These are phyloP conservation scores for Peribolospora baueri DNA, from an alignment of 768 basidiomycete species.

Conservation along the genomic window DNA sequence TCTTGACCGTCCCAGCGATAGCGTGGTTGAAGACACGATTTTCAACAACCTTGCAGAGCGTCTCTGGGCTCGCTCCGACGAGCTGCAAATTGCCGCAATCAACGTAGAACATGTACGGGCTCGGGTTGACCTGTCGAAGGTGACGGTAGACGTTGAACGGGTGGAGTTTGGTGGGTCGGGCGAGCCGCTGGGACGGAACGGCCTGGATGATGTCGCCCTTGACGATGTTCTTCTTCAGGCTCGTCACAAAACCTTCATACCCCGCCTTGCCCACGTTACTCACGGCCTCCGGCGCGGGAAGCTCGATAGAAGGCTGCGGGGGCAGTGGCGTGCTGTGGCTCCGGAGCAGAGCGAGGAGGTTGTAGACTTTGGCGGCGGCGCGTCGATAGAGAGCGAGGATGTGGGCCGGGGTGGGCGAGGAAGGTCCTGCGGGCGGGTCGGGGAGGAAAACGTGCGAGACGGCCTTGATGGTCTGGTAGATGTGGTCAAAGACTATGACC, in stretches of 20 bases:
- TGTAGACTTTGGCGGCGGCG: conserved; percentile 48
- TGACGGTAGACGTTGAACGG: conserved; percentile 95
- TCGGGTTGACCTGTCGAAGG: conserved; percentile 81
- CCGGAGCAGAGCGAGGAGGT: not conserved
- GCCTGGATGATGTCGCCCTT: conserved; percentile 97
- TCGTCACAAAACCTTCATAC: conserved; percentile 74
- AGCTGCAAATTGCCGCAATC: conserved; percentile 69
- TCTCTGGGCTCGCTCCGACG: conserved; percentile 96
- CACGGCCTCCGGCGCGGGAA: conserved; percentile 28
- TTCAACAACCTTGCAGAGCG: conserved; percentile 76
- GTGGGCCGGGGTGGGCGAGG: conserved; percentile 18
- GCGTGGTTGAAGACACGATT: conserved; percentile 92
- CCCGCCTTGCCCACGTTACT: conserved; percentile 87
- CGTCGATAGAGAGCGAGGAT: conserved; percentile 69
- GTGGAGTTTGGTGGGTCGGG: conserved; percentile 63
- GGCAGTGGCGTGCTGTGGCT: conserved; percentile 19
- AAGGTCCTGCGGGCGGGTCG: conserved; percentile 8
- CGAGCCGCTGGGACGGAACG: conserved; percentile 76
- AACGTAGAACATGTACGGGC: conserved; percentile 96
- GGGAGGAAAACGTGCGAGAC: conserved; percentile 89
- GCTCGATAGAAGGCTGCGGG: conserved; percentile 20
- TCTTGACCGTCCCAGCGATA: conserved; percentile 77
- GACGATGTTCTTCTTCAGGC: conserved; percentile 76
- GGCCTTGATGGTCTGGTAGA: conserved; percentile 80
- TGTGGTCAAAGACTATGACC: conserved; percentile 85